Evolutionary conservation across 495 filamentous ascomycete species (phyloP).

Genomic region (Aspergillus campestris): DNA sequence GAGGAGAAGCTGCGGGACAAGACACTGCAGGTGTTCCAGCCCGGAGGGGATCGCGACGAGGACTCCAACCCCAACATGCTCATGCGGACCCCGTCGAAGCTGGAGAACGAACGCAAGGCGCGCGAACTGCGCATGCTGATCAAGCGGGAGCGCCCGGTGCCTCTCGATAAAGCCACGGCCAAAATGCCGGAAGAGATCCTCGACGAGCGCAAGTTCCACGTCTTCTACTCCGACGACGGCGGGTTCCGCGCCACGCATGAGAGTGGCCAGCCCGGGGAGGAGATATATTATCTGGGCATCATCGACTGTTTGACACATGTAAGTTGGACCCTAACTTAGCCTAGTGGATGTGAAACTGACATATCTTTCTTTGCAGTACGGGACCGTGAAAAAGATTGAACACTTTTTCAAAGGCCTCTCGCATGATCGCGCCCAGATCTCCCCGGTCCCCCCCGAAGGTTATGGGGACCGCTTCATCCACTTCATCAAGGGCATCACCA

Average conservation of each 20-base stretch:
- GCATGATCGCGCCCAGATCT: conserved; percentile 73
- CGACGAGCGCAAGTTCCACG: conserved; percentile 55
- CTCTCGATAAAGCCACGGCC: conserved; percentile 69
- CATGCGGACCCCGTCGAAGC: conserved; percentile 85
- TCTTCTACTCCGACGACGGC: conserved; percentile 91
- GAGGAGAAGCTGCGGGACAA: conserved; percentile 94
- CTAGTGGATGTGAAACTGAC: not conserved
- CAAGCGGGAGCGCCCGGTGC: conserved; percentile 83
- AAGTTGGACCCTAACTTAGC: conserved; percentile 26
- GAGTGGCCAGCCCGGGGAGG: conserved; percentile 72
- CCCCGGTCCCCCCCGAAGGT: conserved; percentile 79
- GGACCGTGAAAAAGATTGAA: conserved; percentile 78
- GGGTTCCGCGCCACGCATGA: conserved; percentile 92
- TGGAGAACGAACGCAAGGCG: conserved; percentile 88
- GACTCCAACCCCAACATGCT: conserved; percentile 52
- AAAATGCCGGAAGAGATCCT: conserved; percentile 87
- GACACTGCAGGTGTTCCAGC: conserved; percentile 91
- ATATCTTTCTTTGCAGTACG: conserved; percentile 56
- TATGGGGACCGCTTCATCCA: conserved; percentile 93
- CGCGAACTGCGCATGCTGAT: conserved; percentile 86
- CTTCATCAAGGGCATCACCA: conserved; percentile 87
- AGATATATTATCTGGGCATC: conserved; percentile 96
- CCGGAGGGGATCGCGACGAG: conserved; percentile 62
- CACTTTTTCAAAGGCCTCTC: conserved; percentile 91
- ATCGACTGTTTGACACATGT: conserved; percentile 97